Evolutionary conservation across 352 stramenopile species (phyloP).

Genomic region (Thraustochytrium striatum): DNA sequence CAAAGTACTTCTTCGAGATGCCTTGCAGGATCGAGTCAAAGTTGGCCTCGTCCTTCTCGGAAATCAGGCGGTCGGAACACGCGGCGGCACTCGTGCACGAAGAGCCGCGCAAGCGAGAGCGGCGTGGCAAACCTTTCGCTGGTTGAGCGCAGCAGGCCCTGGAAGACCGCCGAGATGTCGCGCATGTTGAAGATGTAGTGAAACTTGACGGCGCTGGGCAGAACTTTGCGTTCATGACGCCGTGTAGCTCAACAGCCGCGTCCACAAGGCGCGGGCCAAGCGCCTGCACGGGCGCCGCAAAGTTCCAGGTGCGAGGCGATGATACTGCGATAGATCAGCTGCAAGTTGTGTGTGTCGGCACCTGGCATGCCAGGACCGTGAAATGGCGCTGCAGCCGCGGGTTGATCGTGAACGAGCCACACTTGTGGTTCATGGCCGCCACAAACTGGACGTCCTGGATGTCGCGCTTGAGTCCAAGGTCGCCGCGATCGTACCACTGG

Average conservation of each 20-base stretch:
- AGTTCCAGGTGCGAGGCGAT: slow-evolving; percentile 69
- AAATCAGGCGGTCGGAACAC: slow-evolving; percentile 93
- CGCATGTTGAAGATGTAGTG: slow-evolving; percentile 94
- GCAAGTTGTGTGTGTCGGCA: slow-evolving; percentile 79
- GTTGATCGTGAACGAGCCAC: slow-evolving; percentile 80
- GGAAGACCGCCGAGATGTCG: slow-evolving; percentile 82
- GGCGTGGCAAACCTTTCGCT: slow-evolving; percentile 82
- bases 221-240: slow-evolving; percentile 80
- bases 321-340: slow-evolving; percentile 86
- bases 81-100: slow-evolving; percentile 90
- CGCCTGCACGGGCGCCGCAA: slow-evolving; percentile 66
- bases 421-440: slow-evolving; percentile 86
- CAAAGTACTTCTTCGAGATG: slow-evolving; percentile 82
- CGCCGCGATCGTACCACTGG: slow-evolving; percentile 85
- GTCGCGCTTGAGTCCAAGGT: slow-evolving; percentile 78
- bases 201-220: slow-evolving; percentile 85
- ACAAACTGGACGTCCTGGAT: slow-evolving; percentile 89
- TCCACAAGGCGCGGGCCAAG: slow-evolving; percentile 63
- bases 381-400: slow-evolving; percentile 83
- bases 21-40: slow-evolving; percentile 84
- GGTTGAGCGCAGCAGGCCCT: slow-evolving; percentile 82
- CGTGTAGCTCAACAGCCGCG: slow-evolving; percentile 76
- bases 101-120: slow-evolving; percentile 78
- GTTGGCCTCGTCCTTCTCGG: slow-evolving; percentile 84
- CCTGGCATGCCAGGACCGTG: slow-evolving; percentile 80